phyloP scores from a whole-genome alignment of 495 filamentous ascomycete species.

The Cercophora scortea region DNA sequence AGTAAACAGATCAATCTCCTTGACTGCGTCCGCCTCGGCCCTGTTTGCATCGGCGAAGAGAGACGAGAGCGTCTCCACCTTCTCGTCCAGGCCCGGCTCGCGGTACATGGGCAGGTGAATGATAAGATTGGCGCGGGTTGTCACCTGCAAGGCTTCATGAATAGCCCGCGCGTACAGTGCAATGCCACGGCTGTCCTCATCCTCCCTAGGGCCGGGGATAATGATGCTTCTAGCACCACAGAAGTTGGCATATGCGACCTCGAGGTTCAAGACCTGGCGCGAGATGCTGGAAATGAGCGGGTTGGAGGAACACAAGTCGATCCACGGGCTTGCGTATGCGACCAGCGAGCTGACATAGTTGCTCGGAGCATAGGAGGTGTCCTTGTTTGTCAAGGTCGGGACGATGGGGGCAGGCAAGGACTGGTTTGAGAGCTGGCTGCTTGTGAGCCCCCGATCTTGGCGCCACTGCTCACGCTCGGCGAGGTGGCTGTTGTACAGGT shows the following conservation, averaged over 20 bases:
- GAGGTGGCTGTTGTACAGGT: slow-evolving; percentile 52
- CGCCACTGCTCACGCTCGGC: slow-evolving; percentile 19
- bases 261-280: slow-evolving; percentile 78
- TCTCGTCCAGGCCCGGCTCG: slow-evolving; percentile 35
- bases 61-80: slow-evolving; percentile 27
- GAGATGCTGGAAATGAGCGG: slow-evolving; percentile 75
- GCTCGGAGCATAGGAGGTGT: slow-evolving; percentile 67
- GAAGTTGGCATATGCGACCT: slow-evolving; percentile 91
- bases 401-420: slow-evolving; percentile 46
- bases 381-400: slow-evolving; percentile 60
- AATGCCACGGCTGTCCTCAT: slow-evolving; percentile 32
- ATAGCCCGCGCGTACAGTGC: slow-evolving; percentile 79
- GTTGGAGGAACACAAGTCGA: slow-evolving; percentile 78
- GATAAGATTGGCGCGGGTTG: slow-evolving; percentile 68
- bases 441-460: slow-evolving; percentile 9
- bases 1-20: slow-evolving; percentile 57
- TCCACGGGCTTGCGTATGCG: slow-evolving; percentile 75
- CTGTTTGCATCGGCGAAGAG: slow-evolving; percentile 20
- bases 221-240: slow-evolving; percentile 80
- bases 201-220: slow-evolving; percentile 61
- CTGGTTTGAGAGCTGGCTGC: slow-evolving; percentile 15
- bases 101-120: slow-evolving; percentile 76
- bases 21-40: background rate
- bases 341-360: slow-evolving; percentile 63
- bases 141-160: slow-evolving; percentile 65